Evolutionary conservation across 495 filamentous ascomycete species (phyloP), one percentile per base, ranked within the genome.

Genomic region (Pyronema omphalodes): DNA sequence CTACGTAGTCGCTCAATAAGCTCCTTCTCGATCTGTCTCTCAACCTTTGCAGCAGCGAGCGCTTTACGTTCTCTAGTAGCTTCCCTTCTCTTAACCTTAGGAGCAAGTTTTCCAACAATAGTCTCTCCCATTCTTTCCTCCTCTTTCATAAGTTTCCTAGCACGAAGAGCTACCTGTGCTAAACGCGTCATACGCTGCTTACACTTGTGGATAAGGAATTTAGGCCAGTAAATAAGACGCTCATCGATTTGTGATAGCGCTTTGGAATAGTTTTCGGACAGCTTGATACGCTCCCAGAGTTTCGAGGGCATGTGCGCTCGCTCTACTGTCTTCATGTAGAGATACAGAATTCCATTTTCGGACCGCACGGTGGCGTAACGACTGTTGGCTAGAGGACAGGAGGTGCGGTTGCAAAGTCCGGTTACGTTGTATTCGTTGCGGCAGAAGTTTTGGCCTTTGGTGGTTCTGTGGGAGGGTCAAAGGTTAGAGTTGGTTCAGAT

Each of bases 301-400:
- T 93, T 93, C 50, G 76, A 77, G 14, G 91, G 91, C 73, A 86
- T 81, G 69, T 98, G 91, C 6, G 84, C 74, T 18, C 89, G 84
- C 67, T 94, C 88, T 59, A 88, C 76, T 3, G 88, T 93, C 71
- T 95, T 98, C 75, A 95, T 93, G 76, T 94, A 96, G 52, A 98
- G 81, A 70, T 94, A 96, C 60, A 96, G 80, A 18, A 76, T 76
- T 44, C 85, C 86, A 29, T 85, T 87, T 43, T 80, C 78, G 23
- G 81, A 76, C 56, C 93, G 84, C 56, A 98, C 77, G 12, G 91
- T 96, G 43, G 91, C 93, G 74, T 98, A 98, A 19, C 88, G 84
- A 52, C 80, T 85, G 71, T 95, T 98, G 59, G 91, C 91, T 49
- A 98, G 82, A 17, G 91, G 91, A 68, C 91, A 96, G 52, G 86